phyloP scores from a whole-genome alignment of 208 protist species.

The Leishmania lainsoni region DNA sequence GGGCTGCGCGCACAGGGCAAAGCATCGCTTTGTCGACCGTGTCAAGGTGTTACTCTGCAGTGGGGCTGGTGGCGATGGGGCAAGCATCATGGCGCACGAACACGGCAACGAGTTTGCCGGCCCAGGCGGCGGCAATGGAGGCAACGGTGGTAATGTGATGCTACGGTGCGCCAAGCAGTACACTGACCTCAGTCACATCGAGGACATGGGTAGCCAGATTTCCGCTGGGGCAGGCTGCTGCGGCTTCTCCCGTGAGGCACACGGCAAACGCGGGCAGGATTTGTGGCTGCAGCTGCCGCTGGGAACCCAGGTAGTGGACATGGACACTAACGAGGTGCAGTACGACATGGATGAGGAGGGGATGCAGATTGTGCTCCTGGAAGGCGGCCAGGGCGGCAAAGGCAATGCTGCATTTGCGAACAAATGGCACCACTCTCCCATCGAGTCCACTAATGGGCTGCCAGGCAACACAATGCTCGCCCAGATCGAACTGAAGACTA shows the following conservation, averaged over 20 bases:
- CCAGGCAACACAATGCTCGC: slow-evolving; percentile 91
- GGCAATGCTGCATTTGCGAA: slow-evolving; percentile 91
- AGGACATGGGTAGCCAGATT: slow-evolving; percentile 70
- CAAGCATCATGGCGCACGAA: slow-evolving; percentile 88
- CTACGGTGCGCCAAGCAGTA: slow-evolving; percentile 52
- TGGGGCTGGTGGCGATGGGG: slow-evolving; percentile 83
- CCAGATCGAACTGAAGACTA: slow-evolving; percentile 89
- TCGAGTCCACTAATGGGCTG: slow-evolving; percentile 89
- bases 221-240: slow-evolving; percentile 59
- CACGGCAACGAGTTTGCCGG: slow-evolving; percentile 91
- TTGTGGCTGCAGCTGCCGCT: slow-evolving; percentile 85
- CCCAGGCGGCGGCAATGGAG: slow-evolving; percentile 91
- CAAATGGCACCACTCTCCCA: slow-evolving; percentile 87
- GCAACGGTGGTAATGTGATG: slow-evolving; percentile 87
- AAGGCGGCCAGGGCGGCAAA: slow-evolving; percentile 91
- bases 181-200: slow-evolving; percentile 75
- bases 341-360: slow-evolving; percentile 85
- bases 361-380: slow-evolving; percentile 78
- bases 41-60: slow-evolving; percentile 88
- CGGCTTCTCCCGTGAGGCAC: slow-evolving; percentile 75
- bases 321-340: slow-evolving; percentile 91
- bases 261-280: slow-evolving; percentile 73
- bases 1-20: slow-evolving; percentile 6
- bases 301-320: slow-evolving; percentile 85
- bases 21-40: slow-evolving; percentile 71